Conservation (phyloP, 202 grass and related monocot species). For the Eragrostis tef region DNA sequence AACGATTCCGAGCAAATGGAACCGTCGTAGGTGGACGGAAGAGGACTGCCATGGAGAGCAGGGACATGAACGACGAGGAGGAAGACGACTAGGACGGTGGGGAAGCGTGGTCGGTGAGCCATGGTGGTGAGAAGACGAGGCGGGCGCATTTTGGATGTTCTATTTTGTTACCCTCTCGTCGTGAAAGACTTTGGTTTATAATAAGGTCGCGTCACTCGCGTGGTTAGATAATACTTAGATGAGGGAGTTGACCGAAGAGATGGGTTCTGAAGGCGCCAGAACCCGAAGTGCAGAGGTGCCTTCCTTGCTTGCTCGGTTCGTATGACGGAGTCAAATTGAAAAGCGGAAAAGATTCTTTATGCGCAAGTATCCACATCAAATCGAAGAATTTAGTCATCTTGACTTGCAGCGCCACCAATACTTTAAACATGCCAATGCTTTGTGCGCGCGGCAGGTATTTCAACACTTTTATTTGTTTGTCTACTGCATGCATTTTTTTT, state of each 20-base stretch:
- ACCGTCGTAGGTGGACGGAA: not conserved
- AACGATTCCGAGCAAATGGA: not conserved
- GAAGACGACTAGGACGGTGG: conserved; percentile 25
- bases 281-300: not conserved
- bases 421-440: not conserved
- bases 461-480: not conserved
- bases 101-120: not conserved
- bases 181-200: not conserved
- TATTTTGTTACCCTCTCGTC: not conserved
- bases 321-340: not conserved
- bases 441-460: not conserved
- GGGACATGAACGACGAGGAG: conserved; percentile 12
- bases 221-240: not conserved
- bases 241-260: too few relatives aligned
- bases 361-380: not conserved
- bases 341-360: not conserved
- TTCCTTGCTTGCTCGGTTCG: not conserved
- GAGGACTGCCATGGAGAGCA: conserved; percentile 10
- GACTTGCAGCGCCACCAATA: not conserved
- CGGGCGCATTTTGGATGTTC: not conserved
- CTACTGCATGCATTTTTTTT: not conserved
- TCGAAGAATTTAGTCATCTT: not conserved
- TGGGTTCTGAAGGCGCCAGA: too few relatives aligned
- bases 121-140: conserved; percentile 25
- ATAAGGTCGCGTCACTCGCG: not conserved